These are phyloP conservation scores for Camelina laxa DNA, from an alignment of 345 rosid species.

Conservation along the genomic window DNA sequence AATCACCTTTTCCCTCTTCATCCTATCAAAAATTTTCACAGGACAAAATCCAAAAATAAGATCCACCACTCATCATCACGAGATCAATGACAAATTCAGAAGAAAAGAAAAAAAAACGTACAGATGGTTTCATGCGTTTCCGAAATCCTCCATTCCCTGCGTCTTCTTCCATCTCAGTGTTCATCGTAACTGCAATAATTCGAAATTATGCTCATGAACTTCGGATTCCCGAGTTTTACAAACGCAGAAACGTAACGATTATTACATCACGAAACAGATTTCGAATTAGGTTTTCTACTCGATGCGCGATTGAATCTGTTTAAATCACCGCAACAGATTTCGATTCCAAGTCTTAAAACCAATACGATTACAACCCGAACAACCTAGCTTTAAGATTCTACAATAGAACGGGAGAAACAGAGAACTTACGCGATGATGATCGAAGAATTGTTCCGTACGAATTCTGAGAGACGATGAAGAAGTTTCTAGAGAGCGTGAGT, in stretches of 20 bases:
- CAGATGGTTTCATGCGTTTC: constrained; percentile 72
- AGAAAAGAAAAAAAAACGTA: constrained; percentile 38
- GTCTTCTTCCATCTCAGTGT: constrained; percentile 52
- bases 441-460: background rate
- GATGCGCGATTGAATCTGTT: background rate
- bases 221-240: constrained; percentile 10
- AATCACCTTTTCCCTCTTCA: constrained; percentile 53
- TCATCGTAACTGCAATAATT: constrained; percentile 21
- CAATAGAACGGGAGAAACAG: background rate
- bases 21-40: constrained; percentile 40
- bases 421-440: constrained; percentile 37
- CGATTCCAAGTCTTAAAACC: constrained; percentile 16
- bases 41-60: background rate
- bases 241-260: background rate
- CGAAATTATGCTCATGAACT: constrained; percentile 16
- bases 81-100: constrained; percentile 21
- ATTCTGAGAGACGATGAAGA: constrained; percentile 5
- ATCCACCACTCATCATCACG: constrained; percentile 25
- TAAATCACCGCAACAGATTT: constrained; percentile 10
- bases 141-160: constrained; percentile 45
- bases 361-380: constrained; percentile 17
- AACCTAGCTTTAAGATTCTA: constrained; percentile 9
- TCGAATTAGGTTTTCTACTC: constrained; percentile 17
- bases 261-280: constrained; percentile 12
- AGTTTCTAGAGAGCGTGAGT: background rate